Evolutionary conservation across 148 eudicot genomes (phyloP).

Genomic region (Nepenthes gracilis): DNA sequence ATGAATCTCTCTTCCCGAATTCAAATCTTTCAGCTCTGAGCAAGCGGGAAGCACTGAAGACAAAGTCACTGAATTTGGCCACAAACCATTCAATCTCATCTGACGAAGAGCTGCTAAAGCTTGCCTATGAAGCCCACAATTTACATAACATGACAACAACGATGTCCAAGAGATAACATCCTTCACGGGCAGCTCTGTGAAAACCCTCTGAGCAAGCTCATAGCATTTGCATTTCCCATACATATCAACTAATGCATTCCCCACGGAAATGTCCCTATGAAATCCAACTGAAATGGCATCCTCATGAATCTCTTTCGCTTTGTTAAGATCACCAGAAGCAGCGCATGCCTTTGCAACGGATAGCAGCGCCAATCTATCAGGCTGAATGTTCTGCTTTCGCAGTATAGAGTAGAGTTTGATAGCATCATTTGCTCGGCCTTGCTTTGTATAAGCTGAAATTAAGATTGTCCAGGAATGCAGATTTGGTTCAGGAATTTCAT

Average conservation of each 20-base stretch:
- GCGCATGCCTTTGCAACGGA: slow-evolving; percentile 67
- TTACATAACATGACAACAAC: slow-evolving; percentile 46
- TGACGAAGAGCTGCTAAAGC: slow-evolving; percentile 39
- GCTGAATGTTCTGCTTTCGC: slow-evolving; percentile 13
- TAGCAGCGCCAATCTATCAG: slow-evolving; percentile 47
- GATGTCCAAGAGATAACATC: slow-evolving; percentile 90
- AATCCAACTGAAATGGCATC: slow-evolving; percentile 38
- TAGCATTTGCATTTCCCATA: slow-evolving; percentile 54
- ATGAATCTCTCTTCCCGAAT: slow-evolving; percentile 49
- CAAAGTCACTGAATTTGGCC: slow-evolving; percentile 49
- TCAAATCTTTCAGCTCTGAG: slow-evolving; percentile 42
- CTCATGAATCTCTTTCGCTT: slow-evolving; percentile 42
- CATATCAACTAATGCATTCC: slow-evolving; percentile 72
- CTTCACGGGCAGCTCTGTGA: slow-evolving; percentile 28
- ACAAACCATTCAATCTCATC: slow-evolving; percentile 53
- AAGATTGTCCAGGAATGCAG: slow-evolving; percentile 44
- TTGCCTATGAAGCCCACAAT: slow-evolving; percentile 37
- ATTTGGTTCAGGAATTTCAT: slow-evolving; percentile 51
- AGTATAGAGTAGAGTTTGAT: slow-evolving; percentile 4
- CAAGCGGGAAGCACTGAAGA: slow-evolving; percentile 72
- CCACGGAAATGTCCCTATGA: slow-evolving; percentile 35
- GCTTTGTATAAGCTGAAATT: slow-evolving; percentile 50
- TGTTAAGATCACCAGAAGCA: slow-evolving; percentile 2
- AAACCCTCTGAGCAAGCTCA: slow-evolving; percentile 41
- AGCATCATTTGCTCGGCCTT: slow-evolving; percentile 38